Base-by-base conservation (phyloP, 2,329 filamentous ascomycete species). In the Colletotrichum cordylinicola region DNA sequence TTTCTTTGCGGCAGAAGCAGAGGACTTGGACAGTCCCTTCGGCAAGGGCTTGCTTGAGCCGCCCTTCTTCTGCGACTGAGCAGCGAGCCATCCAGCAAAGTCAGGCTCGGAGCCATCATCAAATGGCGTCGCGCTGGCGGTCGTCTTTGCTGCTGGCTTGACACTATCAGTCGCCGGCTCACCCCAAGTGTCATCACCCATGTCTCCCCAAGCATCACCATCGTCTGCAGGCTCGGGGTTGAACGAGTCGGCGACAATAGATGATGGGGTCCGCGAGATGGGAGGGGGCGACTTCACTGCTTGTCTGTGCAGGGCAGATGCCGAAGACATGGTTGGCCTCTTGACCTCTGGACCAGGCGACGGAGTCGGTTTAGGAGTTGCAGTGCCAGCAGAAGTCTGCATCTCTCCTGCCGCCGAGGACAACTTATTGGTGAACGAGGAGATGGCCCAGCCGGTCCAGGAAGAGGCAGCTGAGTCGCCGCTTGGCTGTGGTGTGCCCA, bases 401-500 rank as follows among this genome's bases (percentile, higher is more conserved):
- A 99, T 99, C 73, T 98, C 94, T 21, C 97, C 97, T 10, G 94
- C 94, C 0, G 95, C 96, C 1, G 94, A 86, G 2, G 95, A 93
- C 15, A 98, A 84, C 81, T 98, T 98, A 85, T 98, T 98, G 3
- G 97, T 98, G 82, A 99, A 99, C 2, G 96, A 98, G 0, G 97
- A 98, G 70, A 99, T 98, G 2, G 97, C 97, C 97, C 97, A 99
- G 15, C 97, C 97, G 2, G 97, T 92, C 97, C 97, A 98, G 6
- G 90, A 89, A 4, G 93, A 92, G 27, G 90, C 88, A 70, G 93
- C 90, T 52, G 90, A 91, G 61, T 86, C 84, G 76, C 43, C 43
- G 43, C 81, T 84, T 3, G 90, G 87, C 76, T 95, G 94, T 2
- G 95, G 93, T 2, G 94, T 97, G 77, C 93, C 93, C 89, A 98